Evolutionary conservation across 164 flowering plant species (phyloP), one percentile per base, ranked within the genome.

Genomic region (Echeveria elegans): DNA sequence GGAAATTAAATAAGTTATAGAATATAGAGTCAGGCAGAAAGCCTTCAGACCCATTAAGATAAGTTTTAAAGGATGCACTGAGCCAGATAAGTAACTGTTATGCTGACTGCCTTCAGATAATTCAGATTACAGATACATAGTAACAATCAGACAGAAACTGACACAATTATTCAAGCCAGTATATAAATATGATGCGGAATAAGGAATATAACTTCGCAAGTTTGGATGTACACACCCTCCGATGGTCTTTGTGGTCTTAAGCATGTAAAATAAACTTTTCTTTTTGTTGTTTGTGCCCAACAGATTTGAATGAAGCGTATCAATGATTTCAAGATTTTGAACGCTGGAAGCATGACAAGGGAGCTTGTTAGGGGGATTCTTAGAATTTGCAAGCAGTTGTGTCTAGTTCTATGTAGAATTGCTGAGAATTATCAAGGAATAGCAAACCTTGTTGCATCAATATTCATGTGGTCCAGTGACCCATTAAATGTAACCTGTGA

Each of bases 401-500:
- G 2, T 53, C 29, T 53, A 53, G 59, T 23, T 53, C 10, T n/a
- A n/a, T n/a, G n/a, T n/a, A n/a, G 30, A 53, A 53, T 4, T 53
- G 30, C 24, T 53, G 59, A 56, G 32, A 56, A 28, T 52, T 23
- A 56, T 56, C 15, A 26, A 26, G 61, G 28, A 56, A 56, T 23
- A 32, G 41, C 41, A 7, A 77, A 95, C 99, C 97, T 95, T 1
- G 97, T 95, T 56, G 96, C 87, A 82, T 95, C 99, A 74, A 95
- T 95, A 73, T 81, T 95, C 96, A 95, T 81, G 75, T 95, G 99
- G 71, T 89, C 96, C 79, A 84, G 90, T 71, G 99, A 92, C 66
- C 99, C 99, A 82, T 95, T 92, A 74, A 95, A 92, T 31, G 97
- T 89, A 68, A 95, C 97, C 99, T 91, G 81, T 50, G n/a, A 78